Conservation (phyloP, 177 flowering plant species). For the Telopea speciosissima region DNA sequence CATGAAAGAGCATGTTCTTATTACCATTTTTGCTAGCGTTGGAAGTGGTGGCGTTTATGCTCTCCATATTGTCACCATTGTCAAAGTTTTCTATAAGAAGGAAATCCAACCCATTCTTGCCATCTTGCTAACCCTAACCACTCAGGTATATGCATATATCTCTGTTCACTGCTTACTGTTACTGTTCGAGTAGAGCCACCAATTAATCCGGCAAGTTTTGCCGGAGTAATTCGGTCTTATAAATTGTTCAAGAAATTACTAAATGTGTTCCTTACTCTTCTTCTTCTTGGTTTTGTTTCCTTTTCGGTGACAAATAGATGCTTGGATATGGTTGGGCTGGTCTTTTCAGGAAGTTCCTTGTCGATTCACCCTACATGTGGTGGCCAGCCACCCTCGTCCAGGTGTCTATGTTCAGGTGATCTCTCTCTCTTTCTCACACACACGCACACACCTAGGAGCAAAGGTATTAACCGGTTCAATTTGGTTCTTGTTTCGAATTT, state of each 20-base stretch:
- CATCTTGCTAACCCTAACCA: constrained; percentile 33
- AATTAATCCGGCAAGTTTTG: no score
- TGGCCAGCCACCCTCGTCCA: constrained; percentile 62
- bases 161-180: no score
- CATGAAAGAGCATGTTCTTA: constrained; percentile 66
- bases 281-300: background rate
- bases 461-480: no score
- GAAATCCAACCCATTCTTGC: constrained; percentile 31
- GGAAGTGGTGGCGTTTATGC: constrained; percentile 50
- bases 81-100: constrained; percentile 48
- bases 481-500: no score
- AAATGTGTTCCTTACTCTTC: background rate
- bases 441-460: no score
- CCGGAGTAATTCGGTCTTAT: background rate
- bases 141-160: constrained; percentile 36
- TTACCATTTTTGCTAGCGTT: constrained; percentile 58
- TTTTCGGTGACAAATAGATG: constrained; percentile 29
- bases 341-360: constrained; percentile 49
- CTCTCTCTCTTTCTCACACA: background rate
- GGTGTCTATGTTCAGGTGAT: constrained; percentile 64
- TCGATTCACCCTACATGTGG: constrained; percentile 76
- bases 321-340: constrained; percentile 89
- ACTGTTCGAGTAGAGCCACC: no score
- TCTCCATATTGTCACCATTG: constrained; percentile 37
- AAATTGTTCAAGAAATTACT: no score